Evolutionary conservation across 148 eudicot species (phyloP), one percentile per base, ranked within the genome.

Genomic region (Camellia japonica): DNA sequence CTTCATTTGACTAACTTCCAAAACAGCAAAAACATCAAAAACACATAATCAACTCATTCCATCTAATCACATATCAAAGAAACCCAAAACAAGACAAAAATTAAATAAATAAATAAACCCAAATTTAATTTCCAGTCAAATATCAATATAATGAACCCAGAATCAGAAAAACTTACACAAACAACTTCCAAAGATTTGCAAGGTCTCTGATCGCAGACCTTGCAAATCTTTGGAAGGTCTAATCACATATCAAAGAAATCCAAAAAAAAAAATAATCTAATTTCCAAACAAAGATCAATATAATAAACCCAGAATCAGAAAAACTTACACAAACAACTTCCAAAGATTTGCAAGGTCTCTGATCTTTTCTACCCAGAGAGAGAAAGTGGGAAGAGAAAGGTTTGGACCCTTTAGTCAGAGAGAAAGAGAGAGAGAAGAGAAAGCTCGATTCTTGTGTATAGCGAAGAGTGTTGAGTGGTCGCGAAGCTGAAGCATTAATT

Each of bases 401-500:
- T 4, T 30, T 30, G 38, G 38, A 30, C 38, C 38, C 52, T 49
- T 49, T 49, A 7, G 52, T 49, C 52, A 49, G 52, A 49, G 18
- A 73, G 54, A 42, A 72, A 60, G 64, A 60, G 64, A 60, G 64
- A 16, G 19, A 60, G 64, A 60, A 46, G 38, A 1, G 65, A 54
- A 61, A 61, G 65, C 20, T 14, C 23, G 4, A 54, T 38, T 55
- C 64, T 60, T 60, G 64, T 20, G 51, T 61, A 30, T 38, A 42
- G 78, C 49, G 72, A 30, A n/a, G 65, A 44, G 79, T 47, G 83
- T 15, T 20, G 43, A 23, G 46, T 62, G 56, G 47, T 71, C 62
- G 56, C 80, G 76, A 62, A 69, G 82, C 79, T 80, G 80, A 71
- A 73, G 89, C 87, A 84, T 80, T 86, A 80, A 88, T 84, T 84